Base-by-base conservation (phyloP, 768 basidiomycete genomes). In the Trametes meyenii region DNA sequence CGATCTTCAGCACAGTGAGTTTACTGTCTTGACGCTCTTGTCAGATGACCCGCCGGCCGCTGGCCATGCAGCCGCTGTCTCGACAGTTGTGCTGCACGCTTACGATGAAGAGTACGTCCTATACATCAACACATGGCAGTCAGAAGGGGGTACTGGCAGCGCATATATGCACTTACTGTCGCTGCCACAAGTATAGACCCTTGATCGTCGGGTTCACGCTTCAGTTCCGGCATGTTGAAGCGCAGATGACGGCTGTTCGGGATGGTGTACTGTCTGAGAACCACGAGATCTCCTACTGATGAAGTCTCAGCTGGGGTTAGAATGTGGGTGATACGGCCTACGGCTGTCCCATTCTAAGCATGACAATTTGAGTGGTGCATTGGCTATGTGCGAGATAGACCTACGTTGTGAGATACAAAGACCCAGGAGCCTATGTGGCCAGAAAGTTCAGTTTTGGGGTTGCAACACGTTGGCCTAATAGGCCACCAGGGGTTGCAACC, bases 51-150 rank as follows among this genome's bases (percentile, higher is more conserved):
- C 21, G 29, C 16, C 23, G 13, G 38, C 50, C 50, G 19, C 21
- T 53, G 14, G 62, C 42, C 2, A 33, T 24, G 46, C 62, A 63
- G 5, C 35, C 14, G 29, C 21, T 39, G 4, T n/a, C 50, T 14
- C 16, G 29, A 40, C 62, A 63, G 38, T 63, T 39, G 48, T 63
- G 62, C 50, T 63, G 62, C 3, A 58, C 62, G 38, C 59, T 63
- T 6, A 33, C 8, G 3, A 43, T 42, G 51, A 63, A 63, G 16
- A 44, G 21, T 16, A 63, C 23, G 19, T 44, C 23, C 56, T 63
- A n/a, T n/a, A n/a, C n/a, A n/a, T n/a, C n/a, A n/a, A n/a, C n/a
- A n/a, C n/a, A n/a, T n/a, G n/a, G n/a, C n/a, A n/a, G n/a, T n/a
- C n/a, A n/a, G n/a, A n/a, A n/a, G 19, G 17, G 7, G 38, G 38